These are phyloP conservation scores for Sporothrix dimorphospora DNA, from an alignment of 2,329 filamentous ascomycete genomes.

Conservation along the genomic window DNA sequence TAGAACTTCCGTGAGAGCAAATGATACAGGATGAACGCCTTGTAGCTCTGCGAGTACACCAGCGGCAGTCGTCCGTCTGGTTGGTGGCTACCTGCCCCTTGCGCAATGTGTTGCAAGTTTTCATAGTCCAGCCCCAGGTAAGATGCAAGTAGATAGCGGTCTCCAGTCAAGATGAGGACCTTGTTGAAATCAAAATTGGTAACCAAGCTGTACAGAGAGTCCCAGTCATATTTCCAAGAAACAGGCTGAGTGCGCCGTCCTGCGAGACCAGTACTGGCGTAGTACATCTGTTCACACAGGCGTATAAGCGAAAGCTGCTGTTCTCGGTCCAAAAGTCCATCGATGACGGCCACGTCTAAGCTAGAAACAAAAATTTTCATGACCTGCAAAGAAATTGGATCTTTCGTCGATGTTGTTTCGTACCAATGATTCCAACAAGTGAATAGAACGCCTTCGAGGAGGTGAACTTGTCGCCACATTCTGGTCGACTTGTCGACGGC, in stretches of 20 bases:
- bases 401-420: too few species aligned
- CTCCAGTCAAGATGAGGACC: not conserved
- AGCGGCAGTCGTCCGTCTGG: not conserved
- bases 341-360: not conserved
- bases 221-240: not conserved
- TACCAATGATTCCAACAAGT: not conserved
- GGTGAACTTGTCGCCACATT: not conserved
- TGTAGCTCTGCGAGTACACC: not conserved
- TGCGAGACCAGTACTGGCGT: not conserved
- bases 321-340: not conserved
- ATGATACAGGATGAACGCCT: not conserved
- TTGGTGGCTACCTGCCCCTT: not conserved
- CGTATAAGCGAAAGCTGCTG: not conserved
- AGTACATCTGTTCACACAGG: not conserved
- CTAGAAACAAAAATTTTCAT: too few species aligned
- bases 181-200: not conserved
- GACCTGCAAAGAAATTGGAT: too few species aligned
- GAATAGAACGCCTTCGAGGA: not conserved
- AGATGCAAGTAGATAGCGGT: not conserved
- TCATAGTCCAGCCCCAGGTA: not conserved
- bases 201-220: too few species aligned
- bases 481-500: not conserved
- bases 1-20: not conserved
- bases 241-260: not conserved
- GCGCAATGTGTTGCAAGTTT: not conserved